A percentile compares a stretch with the other conserved stretches of the same genome.
Conservation (phyloP, 2,329 filamentous ascomycete species). For the Colletotrichum incanum region DNA sequence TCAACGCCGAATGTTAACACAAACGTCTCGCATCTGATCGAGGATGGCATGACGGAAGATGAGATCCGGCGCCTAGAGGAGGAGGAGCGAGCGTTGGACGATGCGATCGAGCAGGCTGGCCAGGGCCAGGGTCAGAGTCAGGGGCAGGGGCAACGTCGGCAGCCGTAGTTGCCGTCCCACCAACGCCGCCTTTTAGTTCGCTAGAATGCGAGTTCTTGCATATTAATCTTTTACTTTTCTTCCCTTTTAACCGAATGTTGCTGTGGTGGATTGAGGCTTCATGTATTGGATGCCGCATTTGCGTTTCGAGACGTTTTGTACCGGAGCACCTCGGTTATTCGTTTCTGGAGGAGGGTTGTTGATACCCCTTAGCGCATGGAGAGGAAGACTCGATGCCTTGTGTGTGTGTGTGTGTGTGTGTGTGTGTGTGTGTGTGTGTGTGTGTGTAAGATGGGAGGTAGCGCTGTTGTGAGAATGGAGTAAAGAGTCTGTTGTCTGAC, state of each 20-base stretch:
- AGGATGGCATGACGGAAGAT: conserved; percentile 73
- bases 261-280: neutral
- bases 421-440: neutral
- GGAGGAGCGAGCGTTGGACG: conserved; percentile 71
- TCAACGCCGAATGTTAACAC: conserved; percentile 47
- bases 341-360: neutral
- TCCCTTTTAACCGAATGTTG: neutral
- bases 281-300: neutral
- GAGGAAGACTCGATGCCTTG: neutral
- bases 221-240: neutral
- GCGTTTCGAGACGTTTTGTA: neutral
- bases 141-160: conserved; percentile 14
- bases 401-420: neutral
- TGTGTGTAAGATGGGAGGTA: neutral
- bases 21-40: conserved; percentile 67
- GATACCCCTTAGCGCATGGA: neutral
- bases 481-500: neutral
- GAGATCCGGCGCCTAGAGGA: conserved; percentile 71
- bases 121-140: conserved; percentile 32
- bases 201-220: conserved; percentile 14
- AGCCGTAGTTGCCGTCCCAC: conserved; percentile 1
- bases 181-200: neutral
- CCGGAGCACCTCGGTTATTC: neutral
- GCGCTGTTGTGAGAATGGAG: no score
- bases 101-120: conserved; percentile 66